phyloP scores from a whole-genome alignment of 2,329 filamentous ascomycete genomes.

The Alternaria longipes region DNA sequence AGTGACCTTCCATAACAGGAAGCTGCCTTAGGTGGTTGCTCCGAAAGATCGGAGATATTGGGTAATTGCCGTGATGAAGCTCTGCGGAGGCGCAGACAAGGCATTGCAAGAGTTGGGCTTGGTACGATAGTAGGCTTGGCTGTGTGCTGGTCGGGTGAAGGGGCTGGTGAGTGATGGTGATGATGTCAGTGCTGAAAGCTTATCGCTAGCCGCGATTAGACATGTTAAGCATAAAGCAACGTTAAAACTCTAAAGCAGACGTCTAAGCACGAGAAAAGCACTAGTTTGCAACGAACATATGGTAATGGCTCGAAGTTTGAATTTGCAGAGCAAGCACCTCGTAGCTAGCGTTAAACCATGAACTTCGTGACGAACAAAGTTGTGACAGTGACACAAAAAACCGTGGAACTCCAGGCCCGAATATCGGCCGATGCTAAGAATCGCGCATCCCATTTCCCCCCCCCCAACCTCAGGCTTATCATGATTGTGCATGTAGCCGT shows the following conservation, averaged over 20 bases:
- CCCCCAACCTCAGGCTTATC: neutral
- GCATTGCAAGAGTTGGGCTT: constrained; percentile 5
- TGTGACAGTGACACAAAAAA: neutral
- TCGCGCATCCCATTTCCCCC: neutral
- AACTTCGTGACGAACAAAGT: neutral
- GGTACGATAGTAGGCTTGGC: constrained; percentile 1
- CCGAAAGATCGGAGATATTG: constrained; percentile 5
- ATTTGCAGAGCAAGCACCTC: neutral
- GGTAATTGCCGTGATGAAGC: neutral
- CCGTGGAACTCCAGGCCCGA: constrained; percentile 10
- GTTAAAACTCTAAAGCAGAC: constrained; percentile 24
- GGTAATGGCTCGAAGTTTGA: neutral
- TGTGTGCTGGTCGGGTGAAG: neutral
- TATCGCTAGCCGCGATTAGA: constrained; percentile 15
- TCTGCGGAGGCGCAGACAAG: constrained; percentile 3
- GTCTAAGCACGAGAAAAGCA: neutral
- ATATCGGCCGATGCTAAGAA: constrained; percentile 11
- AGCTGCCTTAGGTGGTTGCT: constrained; percentile 23
- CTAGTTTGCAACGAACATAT: neutral
- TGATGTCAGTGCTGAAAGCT: constrained; percentile 20
- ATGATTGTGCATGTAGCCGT: constrained; percentile 7
- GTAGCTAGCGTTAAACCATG: neutral
- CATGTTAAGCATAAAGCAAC: constrained; percentile 29
- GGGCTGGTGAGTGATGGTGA: neutral
- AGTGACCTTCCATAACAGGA: constrained; percentile 28